phyloP scores from a whole-genome alignment of 2,329 filamentous ascomycete species.

The Diplodia sapinea region DNA sequence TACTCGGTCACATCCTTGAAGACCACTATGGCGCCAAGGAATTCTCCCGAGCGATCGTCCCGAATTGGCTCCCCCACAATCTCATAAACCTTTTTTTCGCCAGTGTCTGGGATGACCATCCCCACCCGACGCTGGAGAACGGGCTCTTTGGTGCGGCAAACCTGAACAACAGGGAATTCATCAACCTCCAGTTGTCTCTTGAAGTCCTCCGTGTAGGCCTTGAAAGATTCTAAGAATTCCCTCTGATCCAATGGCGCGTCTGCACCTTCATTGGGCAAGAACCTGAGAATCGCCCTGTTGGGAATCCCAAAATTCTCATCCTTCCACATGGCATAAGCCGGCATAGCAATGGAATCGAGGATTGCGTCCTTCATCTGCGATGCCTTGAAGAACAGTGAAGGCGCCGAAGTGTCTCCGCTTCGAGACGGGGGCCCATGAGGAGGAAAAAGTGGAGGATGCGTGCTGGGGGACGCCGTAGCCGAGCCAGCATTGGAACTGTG shows the following conservation, averaged over 20 bases:
- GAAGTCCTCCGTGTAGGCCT: constrained; percentile 71
- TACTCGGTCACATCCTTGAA: constrained; percentile 76
- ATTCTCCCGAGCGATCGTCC: constrained; percentile 71
- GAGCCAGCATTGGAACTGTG: constrained; percentile 46
- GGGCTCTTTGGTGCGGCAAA: constrained; percentile 66
- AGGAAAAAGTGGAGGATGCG: constrained; percentile 67
- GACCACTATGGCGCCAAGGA: constrained; percentile 73
- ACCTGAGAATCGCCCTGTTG: constrained; percentile 65
- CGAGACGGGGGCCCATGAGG: constrained; percentile 69
- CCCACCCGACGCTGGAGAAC: constrained; percentile 68
- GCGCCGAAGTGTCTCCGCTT: constrained; percentile 60
- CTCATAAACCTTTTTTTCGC: constrained; percentile 65
- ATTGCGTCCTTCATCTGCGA: constrained; percentile 78
- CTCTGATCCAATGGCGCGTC: constrained; percentile 47
- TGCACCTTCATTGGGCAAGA: constrained; percentile 48
- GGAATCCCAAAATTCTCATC: constrained; percentile 76
- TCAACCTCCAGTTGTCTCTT: constrained; percentile 60
- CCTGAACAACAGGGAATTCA: constrained; percentile 70
- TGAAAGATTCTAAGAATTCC: constrained; percentile 65
- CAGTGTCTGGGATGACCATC: constrained; percentile 62
- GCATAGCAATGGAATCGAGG: constrained; percentile 74
- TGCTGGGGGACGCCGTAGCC: constrained; percentile 58
- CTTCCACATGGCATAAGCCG: constrained; percentile 80
- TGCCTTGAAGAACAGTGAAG: constrained; percentile 74
- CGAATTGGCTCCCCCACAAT: constrained; percentile 69